A percentile compares a stretch with the other conserved stretches of the same genome.
These are phyloP conservation scores for Diaporthe ampelina DNA, from an alignment of 2,329 filamentous ascomycete genomes.

Conservation along the genomic window DNA sequence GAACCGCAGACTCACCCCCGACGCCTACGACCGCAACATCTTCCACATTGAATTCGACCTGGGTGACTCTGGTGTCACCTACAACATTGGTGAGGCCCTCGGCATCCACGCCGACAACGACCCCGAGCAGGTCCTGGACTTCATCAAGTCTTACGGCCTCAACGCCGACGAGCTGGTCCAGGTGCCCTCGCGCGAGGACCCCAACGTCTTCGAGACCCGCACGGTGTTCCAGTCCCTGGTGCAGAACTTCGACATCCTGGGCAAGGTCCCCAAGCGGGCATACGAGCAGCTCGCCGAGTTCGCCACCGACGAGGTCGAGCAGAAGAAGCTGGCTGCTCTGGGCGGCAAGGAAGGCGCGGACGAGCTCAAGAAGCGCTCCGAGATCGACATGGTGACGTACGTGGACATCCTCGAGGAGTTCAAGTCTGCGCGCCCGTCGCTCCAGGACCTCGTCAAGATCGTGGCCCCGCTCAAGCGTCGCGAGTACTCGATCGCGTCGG, in stretches of 20 bases:
- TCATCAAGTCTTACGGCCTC: slow-evolving; percentile 92
- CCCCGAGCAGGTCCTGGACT: slow-evolving; percentile 80
- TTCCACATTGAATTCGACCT: slow-evolving; percentile 99
- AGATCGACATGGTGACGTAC: slow-evolving; percentile 92
- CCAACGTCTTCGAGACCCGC: slow-evolving; percentile 82
- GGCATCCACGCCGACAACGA: slow-evolving; percentile 98
- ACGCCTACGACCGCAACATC: slow-evolving; percentile 95
- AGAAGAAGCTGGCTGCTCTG: slow-evolving; percentile 82
- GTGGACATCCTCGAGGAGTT: slow-evolving; percentile 93
- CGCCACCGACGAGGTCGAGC: slow-evolving; percentile 85
- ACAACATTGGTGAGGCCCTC: slow-evolving; percentile 97
- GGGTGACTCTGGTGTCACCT: slow-evolving; percentile 89
- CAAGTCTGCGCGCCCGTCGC: slow-evolving; percentile 86
- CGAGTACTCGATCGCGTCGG: slow-evolving; percentile 99
- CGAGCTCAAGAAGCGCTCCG: slow-evolving; percentile 92
- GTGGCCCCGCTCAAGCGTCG: slow-evolving; percentile 93
- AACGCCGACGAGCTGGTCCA: slow-evolving; percentile 88
- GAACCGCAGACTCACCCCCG: slow-evolving; percentile 91
- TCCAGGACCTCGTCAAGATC: slow-evolving; percentile 90
- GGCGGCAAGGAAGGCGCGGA: slow-evolving; percentile 83
- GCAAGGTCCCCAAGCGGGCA: slow-evolving; percentile 96
- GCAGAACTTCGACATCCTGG: slow-evolving; percentile 97
- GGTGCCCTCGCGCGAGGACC: slow-evolving; percentile 87
- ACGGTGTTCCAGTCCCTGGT: slow-evolving; percentile 93
- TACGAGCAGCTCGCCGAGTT: slow-evolving; percentile 93